Percentiles rank a stretch among this genome's conserved stretches.
Conservation (phyloP, 345 rosid genomes). For the Rhizophora mangle region DNA sequence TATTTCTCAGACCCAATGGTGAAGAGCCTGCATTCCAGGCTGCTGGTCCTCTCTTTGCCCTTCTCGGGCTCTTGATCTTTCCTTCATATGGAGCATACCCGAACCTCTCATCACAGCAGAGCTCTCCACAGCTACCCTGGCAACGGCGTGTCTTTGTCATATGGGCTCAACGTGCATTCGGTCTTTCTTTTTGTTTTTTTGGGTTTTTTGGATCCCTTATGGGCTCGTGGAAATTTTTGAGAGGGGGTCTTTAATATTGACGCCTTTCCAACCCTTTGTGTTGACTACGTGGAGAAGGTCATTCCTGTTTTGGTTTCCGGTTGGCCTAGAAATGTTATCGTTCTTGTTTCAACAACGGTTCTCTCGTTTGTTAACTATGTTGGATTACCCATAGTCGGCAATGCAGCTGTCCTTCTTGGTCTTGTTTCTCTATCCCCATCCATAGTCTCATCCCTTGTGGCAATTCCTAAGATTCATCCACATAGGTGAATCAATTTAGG, state of each 20-base stretch:
- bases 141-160: slow-evolving; percentile 86
- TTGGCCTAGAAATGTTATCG: slow-evolving; percentile 46
- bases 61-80: slow-evolving; percentile 66
- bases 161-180: slow-evolving; percentile 80
- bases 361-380: slow-evolving; percentile 65
- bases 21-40: slow-evolving; percentile 79
- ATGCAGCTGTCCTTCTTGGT: slow-evolving; percentile 59
- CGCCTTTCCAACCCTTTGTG: slow-evolving; percentile 66
- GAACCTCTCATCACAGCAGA: slow-evolving; percentile 89
- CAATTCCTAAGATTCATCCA: slow-evolving; percentile 66
- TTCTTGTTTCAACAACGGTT: slow-evolving; percentile 35
- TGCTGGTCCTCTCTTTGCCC: slow-evolving; percentile 65
- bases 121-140: slow-evolving; percentile 88
- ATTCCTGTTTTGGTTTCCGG: slow-evolving; percentile 47
- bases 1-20: slow-evolving; percentile 78
- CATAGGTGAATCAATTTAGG: slow-evolving; percentile 71
- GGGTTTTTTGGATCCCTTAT: slow-evolving; percentile 55
- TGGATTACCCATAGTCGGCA: slow-evolving; percentile 70
- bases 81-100: slow-evolving; percentile 87
- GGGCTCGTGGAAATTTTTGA: slow-evolving; percentile 78
- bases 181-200: slow-evolving; percentile 48
- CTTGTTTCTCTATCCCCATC: slow-evolving; percentile 68
- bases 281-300: slow-evolving; percentile 52
- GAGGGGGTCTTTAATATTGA: slow-evolving; percentile 86
- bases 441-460: slow-evolving; percentile 53